Conservation (phyloP, 1,284 basidiomycete genomes). For the Ustilago sp. region DNA sequence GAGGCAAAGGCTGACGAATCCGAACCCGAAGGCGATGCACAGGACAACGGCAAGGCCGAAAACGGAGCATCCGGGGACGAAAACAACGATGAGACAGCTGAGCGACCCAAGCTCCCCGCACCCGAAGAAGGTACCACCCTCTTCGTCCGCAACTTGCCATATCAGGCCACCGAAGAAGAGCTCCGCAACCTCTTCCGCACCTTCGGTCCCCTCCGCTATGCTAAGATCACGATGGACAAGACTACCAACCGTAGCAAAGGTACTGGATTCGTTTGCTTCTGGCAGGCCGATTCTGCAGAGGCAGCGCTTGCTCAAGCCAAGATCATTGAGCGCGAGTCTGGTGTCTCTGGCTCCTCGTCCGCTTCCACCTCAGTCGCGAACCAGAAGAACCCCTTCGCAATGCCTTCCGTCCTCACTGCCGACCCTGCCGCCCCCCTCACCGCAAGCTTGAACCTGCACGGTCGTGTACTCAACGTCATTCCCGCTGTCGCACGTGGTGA, state of each 20-base stretch:
- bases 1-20: slow-evolving; percentile 75
- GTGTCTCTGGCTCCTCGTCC: slow-evolving; percentile 19
- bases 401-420: slow-evolving; percentile 75
- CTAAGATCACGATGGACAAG: slow-evolving; percentile 87
- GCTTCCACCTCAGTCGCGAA: slow-evolving; percentile 20
- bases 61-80: slow-evolving; percentile 69
- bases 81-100: slow-evolving; percentile 49
- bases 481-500: slow-evolving; percentile 90
- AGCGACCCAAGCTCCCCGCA: slow-evolving; percentile 58
- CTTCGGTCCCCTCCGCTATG: slow-evolving; percentile 94
- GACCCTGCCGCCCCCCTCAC: slow-evolving; percentile 91
- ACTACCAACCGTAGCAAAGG: slow-evolving; percentile 87
- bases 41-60: slow-evolving; percentile 55
- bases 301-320: slow-evolving; percentile 82
- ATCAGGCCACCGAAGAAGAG: slow-evolving; percentile 75
- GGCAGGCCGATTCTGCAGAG: slow-evolving; percentile 91
- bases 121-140: slow-evolving; percentile 80
- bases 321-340: slow-evolving; percentile 61
- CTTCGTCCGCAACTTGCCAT: slow-evolving; percentile 94
- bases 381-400: slow-evolving; percentile 62
- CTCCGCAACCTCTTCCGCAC: slow-evolving; percentile 70
- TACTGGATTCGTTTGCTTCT: slow-evolving; percentile 97
- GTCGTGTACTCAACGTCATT: slow-evolving; percentile 89
- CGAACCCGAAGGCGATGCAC: slow-evolving; percentile 71
- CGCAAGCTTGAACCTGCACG: slow-evolving; percentile 86